Conservation (phyloP, 2,329 filamentous ascomycete species). For the Aspergillus chevalieri region DNA sequence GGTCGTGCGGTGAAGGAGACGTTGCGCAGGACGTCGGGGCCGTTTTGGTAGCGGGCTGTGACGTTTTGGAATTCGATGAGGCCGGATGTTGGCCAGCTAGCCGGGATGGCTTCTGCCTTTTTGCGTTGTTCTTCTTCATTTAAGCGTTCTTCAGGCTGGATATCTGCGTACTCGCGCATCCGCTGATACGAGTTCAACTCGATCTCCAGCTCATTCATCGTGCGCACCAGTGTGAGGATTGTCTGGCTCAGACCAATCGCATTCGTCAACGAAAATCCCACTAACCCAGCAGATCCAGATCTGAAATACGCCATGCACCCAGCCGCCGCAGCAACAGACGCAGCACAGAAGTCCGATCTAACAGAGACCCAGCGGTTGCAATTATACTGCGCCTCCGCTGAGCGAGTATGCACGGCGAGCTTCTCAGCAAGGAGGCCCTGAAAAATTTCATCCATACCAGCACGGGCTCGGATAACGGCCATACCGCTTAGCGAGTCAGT, state of each 20-base stretch:
- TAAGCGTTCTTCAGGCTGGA: slow-evolving; percentile 18
- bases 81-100: slow-evolving; percentile 20
- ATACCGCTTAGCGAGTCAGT: slow-evolving; percentile 49
- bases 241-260: slow-evolving; percentile 50
- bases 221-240: slow-evolving; percentile 48
- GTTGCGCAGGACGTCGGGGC: slow-evolving; percentile 17
- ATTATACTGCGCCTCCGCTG: slow-evolving; percentile 49
- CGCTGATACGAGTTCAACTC: slow-evolving; percentile 43
- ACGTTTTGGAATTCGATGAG: slow-evolving; percentile 19
- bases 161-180: slow-evolving; percentile 19
- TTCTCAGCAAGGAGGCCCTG: slow-evolving; percentile 47
- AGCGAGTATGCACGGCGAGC: slow-evolving; percentile 43
- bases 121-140: slow-evolving; percentile 3
- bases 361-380: slow-evolving; percentile 55
- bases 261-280: slow-evolving; percentile 53
- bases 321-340: slow-evolving; percentile 47
- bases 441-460: slow-evolving; percentile 46
- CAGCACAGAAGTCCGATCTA: slow-evolving; percentile 51
- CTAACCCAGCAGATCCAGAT: slow-evolving; percentile 46
- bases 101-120: slow-evolving; percentile 8
- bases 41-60: slow-evolving; percentile 17
- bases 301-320: slow-evolving; percentile 49
- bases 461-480: slow-evolving; percentile 47
- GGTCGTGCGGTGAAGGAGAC: slow-evolving; percentile 18
- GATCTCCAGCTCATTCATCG: slow-evolving; percentile 53